Conservation (phyloP, 345 rosid genomes). For the Camelina hispida region DNA sequence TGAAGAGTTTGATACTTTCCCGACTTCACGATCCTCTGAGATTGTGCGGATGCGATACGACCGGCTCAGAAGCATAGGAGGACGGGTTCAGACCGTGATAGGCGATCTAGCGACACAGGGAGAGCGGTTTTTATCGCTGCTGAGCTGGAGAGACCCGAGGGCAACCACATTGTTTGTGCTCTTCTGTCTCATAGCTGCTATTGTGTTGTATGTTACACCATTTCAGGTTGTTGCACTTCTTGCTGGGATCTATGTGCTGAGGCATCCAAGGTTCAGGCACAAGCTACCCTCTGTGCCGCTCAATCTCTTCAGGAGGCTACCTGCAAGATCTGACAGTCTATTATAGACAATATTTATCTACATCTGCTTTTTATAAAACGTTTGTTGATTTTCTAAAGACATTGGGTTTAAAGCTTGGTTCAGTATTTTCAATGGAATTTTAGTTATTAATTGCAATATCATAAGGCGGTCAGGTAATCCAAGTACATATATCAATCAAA, state of each 20-base stretch:
- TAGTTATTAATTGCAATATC: constrained; percentile 32
- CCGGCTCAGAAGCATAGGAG: constrained; percentile 87
- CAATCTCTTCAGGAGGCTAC: constrained; percentile 94
- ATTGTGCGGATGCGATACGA: constrained; percentile 87
- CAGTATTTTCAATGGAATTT: constrained; percentile 12
- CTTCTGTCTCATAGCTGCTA: constrained; percentile 82
- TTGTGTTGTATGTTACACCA: constrained; percentile 85
- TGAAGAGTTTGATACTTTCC: constrained; percentile 94
- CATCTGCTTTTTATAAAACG: constrained; percentile 13
- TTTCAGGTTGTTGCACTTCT: constrained; percentile 85
- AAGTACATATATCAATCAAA: constrained; percentile 34
- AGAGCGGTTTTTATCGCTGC: constrained; percentile 79
- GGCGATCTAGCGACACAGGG: constrained; percentile 97
- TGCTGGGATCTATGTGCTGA: constrained; percentile 65
- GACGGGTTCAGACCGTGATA: constrained; percentile 90
- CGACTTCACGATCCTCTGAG: constrained; percentile 72
- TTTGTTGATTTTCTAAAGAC: constrained; percentile 22
- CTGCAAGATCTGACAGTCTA: constrained; percentile 96
- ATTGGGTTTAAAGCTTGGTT: constrained; percentile 18
- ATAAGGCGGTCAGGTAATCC: constrained; percentile 20
- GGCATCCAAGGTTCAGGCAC: constrained; percentile 95
- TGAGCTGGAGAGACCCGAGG: constrained; percentile 98
- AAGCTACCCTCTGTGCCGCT: constrained; percentile 83
- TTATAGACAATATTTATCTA: constrained; percentile 49
- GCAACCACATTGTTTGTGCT: constrained; percentile 85